phyloP scores from a whole-genome alignment of 2,329 filamentous ascomycete genomes.

The Trichothecium sympodiale region DNA sequence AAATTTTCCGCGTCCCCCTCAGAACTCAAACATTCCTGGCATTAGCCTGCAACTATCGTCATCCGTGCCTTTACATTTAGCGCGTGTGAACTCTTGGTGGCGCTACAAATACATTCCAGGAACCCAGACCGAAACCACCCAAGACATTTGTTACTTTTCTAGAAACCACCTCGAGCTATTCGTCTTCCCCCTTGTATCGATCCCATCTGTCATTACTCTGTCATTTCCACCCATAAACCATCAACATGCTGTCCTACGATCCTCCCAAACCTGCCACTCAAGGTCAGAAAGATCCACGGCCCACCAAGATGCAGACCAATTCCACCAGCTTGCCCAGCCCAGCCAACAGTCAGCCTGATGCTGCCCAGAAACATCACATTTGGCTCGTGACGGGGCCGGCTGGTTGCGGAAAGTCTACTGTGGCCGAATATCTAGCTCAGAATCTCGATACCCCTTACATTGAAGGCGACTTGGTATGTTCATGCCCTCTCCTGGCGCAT shows the following conservation, averaged over 20 bases:
- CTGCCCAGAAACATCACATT: constrained; percentile 49
- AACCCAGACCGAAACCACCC: too few relatives aligned
- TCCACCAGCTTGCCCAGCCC: constrained; percentile 12
- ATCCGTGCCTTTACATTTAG: too few relatives aligned
- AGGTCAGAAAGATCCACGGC: constrained; percentile 3
- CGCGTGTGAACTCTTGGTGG: too few relatives aligned
- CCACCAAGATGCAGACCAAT: constrained; percentile 1
- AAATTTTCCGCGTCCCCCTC: too few relatives aligned
- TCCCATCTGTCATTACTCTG: neutral
- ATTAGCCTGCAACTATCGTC: too few relatives aligned
- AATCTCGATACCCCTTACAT: constrained; percentile 58
- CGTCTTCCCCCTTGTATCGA: neutral
- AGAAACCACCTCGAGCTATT: neutral
- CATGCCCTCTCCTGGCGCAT: neutral
- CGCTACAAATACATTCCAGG: too few relatives aligned
- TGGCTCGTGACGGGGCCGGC: constrained; percentile 74
- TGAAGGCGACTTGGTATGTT: constrained; percentile 65
- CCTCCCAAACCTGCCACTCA: constrained; percentile 27
- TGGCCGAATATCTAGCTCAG: constrained; percentile 54
- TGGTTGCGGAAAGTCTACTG: constrained; percentile 69
- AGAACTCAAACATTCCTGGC: too few relatives aligned
- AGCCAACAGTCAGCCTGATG: constrained; percentile 16
- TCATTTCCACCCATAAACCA: neutral
- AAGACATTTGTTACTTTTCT: too few relatives aligned
- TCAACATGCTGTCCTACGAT: constrained; percentile 40